These are phyloP conservation scores for Trypethelium eluteriae DNA, from an alignment of 495 filamentous ascomycete species.

Conservation along the genomic window DNA sequence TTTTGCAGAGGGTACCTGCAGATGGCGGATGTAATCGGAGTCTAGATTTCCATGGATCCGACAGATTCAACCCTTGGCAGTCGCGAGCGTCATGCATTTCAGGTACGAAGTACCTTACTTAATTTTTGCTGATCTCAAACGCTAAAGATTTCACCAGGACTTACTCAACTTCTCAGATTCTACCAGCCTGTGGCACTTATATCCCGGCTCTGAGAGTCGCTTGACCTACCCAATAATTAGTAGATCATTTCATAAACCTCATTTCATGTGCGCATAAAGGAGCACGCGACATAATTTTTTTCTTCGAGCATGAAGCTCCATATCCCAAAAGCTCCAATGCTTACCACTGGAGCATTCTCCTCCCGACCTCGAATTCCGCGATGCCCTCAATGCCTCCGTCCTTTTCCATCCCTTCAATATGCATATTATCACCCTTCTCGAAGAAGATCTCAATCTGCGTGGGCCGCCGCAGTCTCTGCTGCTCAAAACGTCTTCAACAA, in stretches of 20 bases:
- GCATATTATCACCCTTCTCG: conserved; percentile 28
- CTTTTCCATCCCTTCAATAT: conserved; percentile 17
- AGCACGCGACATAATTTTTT: conserved; percentile 1
- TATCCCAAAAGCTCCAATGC: not conserved
- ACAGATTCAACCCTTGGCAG: not conserved
- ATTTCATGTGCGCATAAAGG: not conserved
- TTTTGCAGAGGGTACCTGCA: conserved; percentile 11
- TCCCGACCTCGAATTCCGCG: not conserved
- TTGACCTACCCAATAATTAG: not conserved
- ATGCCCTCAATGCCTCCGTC: conserved; percentile 24
- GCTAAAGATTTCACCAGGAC: not conserved
- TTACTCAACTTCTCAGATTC: not conserved
- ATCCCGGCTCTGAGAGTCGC: not conserved
- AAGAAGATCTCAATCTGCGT: conserved; percentile 44
- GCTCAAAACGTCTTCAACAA: conserved; percentile 70
- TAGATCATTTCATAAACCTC: not conserved
- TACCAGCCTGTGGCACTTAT: not conserved
- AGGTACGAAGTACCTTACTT: not conserved
- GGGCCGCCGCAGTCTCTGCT: conserved; percentile 65
- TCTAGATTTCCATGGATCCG: not conserved
- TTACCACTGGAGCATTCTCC: not conserved
- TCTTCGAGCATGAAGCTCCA: conserved; percentile 10
- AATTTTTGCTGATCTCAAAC: not conserved
- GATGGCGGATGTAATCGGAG: not conserved
- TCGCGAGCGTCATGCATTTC: not conserved